These are phyloP conservation scores for Sugiyamaella americana DNA, from an alignment of 805 yeast species.

Conservation along the genomic window DNA sequence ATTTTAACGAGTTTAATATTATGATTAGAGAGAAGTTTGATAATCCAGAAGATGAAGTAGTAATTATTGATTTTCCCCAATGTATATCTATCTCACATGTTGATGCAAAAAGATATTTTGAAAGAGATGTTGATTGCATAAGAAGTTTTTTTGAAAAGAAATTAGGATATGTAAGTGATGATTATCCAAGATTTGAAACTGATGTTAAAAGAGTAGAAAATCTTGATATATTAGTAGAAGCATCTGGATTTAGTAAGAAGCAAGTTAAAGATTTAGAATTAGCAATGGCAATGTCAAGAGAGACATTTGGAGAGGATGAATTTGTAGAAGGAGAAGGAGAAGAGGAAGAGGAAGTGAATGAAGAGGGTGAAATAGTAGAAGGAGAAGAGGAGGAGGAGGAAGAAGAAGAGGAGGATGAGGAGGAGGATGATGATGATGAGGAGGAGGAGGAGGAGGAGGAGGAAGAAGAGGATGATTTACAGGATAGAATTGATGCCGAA, in stretches of 20 bases:
- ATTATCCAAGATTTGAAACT: conserved; percentile 73
- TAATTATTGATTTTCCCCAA: conserved; percentile 97
- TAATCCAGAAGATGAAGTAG: conserved; percentile 56
- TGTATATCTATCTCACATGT: conserved; percentile 88
- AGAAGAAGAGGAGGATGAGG: conserved; percentile 32
- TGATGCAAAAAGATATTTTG: conserved; percentile 82
- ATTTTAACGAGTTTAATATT: conserved; percentile 93
- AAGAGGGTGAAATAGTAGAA: conserved; percentile 32
- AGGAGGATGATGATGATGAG: conserved; percentile 32
- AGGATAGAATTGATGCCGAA: conserved; percentile 36
- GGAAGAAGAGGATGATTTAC: conserved; percentile 26
- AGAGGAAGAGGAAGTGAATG: conserved; percentile 16
- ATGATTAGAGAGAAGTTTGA: conserved; percentile 57
- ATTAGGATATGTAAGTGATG: conserved; percentile 69
- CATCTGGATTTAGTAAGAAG: conserved; percentile 74
- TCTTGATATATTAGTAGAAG: conserved; percentile 82
- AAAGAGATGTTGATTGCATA: conserved; percentile 90
- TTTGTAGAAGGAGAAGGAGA: conserved; percentile 23
- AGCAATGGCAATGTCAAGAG: conserved; percentile 50
- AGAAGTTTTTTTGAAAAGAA: conserved; percentile 74
- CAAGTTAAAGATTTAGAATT: conserved; percentile 62
- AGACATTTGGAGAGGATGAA: conserved; percentile 26
- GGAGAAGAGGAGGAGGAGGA: conserved; percentile 41
- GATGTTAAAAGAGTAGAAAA: conserved; percentile 65
- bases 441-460: conserved; percentile 10